Base-by-base conservation (phyloP, 164 flowering plant species). In the Magnolia sinica region DNA sequence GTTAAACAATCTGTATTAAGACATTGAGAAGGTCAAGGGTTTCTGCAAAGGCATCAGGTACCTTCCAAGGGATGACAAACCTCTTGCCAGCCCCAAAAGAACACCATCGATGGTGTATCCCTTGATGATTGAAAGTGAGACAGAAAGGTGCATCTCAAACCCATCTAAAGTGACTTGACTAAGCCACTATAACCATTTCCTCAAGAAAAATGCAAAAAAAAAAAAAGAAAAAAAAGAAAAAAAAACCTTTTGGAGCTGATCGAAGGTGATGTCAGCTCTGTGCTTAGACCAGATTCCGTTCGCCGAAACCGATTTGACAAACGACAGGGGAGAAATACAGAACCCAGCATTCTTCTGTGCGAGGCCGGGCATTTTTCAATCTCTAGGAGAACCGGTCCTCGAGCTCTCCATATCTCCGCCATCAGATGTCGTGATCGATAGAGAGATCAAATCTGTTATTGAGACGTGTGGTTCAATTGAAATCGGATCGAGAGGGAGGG, bases 251-350 rank as follows among this genome's bases (percentile, higher is more conserved):
- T 24, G 1, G 75, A 96, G 96, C 87, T 90, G 96, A 86, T 89
- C 89, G 79, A 82, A 88, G 87, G 89, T 82, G 76, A 96, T 81
- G 75, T 87, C 92, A 64, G 86, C 92, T 19, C 87, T 82, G 67
- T 89, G 89, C 81, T 88, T 90, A 8, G 99, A 90, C 98, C 99
- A 92, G 83, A 93, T 89, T 13, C 90, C 95, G 74, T 87, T 83
- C 8, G 77, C 72, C 16, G 89, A 84, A 76, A 84, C 78, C 67
- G 85, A 82, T 79, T 84, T 81, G 74, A 73, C 27, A n/a, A 13
- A 63, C 64, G 76, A 55, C 78, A 83, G 82, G 4, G 73, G 72
- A 64, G 68, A 23, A 64, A 23, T 78, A 20, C 81, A 77, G 49
- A 77, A 79, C 77, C 81, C 84, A 72, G 78, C 80, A 83, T 80